Evolutionary conservation across 768 basidiomycete species (phyloP).

Genomic region (Suillus lakei): DNA sequence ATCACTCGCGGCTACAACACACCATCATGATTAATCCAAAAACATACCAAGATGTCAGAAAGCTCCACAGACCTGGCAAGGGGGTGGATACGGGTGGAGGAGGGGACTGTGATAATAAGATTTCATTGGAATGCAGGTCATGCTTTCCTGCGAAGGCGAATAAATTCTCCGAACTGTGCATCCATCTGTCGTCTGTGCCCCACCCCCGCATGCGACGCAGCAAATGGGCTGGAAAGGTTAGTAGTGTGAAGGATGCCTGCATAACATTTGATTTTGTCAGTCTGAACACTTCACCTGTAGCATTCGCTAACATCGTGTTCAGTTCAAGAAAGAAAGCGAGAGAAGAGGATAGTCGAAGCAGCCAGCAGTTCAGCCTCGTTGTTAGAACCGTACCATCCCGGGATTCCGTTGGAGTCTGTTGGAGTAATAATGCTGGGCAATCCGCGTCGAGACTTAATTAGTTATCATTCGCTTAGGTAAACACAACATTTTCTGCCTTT

Average conservation of each 20-base stretch:
- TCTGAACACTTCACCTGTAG: constrained; percentile 2
- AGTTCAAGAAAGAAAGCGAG: neutral
- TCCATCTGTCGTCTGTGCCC: constrained; percentile 43
- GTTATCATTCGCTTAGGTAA: constrained; percentile 30
- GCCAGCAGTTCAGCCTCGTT: constrained; percentile 7
- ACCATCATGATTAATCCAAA: constrained; percentile 71
- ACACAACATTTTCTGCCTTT: neutral
- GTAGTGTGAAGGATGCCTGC: constrained; percentile 27
- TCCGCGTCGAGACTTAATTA: neutral
- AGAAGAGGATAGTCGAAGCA: neutral
- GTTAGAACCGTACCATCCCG: neutral
- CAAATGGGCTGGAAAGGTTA: constrained; percentile 46
- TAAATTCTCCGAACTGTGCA: constrained; percentile 23
- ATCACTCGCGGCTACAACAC: constrained; percentile 18
- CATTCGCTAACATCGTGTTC: constrained; percentile 4
- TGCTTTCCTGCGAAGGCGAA: constrained; percentile 6
- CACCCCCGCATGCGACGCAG: constrained; percentile 44
- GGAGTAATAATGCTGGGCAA: neutral
- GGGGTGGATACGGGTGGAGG: constrained; percentile 19
- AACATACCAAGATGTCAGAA: constrained; percentile 77
- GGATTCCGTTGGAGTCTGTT: neutral
- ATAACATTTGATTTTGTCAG: neutral
- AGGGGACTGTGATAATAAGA: constrained; percentile 12
- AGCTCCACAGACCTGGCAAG: constrained; percentile 69
- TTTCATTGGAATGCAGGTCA: constrained; percentile 10